Evolutionary conservation across 2,329 filamentous ascomycete species (phyloP).

Genomic region (Colletotrichum tanaceti): DNA sequence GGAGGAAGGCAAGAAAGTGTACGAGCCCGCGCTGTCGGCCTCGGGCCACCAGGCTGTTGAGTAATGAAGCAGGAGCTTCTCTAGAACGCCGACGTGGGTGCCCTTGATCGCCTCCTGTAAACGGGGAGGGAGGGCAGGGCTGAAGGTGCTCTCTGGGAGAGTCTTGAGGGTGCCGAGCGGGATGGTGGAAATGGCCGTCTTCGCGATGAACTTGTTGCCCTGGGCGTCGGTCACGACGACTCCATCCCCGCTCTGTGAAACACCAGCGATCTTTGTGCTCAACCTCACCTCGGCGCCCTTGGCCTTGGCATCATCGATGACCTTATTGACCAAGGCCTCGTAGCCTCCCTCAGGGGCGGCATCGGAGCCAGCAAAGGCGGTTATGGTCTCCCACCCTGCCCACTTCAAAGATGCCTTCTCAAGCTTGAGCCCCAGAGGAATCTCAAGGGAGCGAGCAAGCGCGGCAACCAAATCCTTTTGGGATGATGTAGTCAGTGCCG

Average conservation of each 20-base stretch:
- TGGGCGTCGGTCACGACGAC: slow-evolving; percentile 28
- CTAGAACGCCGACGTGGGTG: slow-evolving; percentile 35
- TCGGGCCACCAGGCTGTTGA: slow-evolving; percentile 37
- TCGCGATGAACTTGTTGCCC: slow-evolving; percentile 36
- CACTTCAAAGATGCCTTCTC: slow-evolving; percentile 38
- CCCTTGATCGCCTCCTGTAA: slow-evolving; percentile 32
- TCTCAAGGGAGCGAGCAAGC: slow-evolving; percentile 37
- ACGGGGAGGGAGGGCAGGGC: slow-evolving; percentile 26
- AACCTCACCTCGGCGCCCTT: slow-evolving; percentile 35
- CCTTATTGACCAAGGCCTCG: slow-evolving; percentile 29
- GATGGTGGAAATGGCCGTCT: slow-evolving; percentile 36
- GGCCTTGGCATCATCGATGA: slow-evolving; percentile 32
- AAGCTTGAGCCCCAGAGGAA: slow-evolving; percentile 36
- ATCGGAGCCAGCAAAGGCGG: slow-evolving; percentile 33
- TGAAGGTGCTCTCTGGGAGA: slow-evolving; percentile 35
- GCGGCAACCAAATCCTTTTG: slow-evolving; percentile 26
- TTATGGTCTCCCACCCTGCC: slow-evolving; percentile 33
- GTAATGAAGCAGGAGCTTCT: slow-evolving; percentile 38
- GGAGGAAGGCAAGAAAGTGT: slow-evolving; percentile 38
- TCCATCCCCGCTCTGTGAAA: slow-evolving; percentile 16
- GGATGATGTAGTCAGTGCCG: slow-evolving; percentile 5
- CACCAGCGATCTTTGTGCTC: slow-evolving; percentile 21
- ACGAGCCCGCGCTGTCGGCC: slow-evolving; percentile 32
- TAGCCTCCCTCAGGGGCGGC: slow-evolving; percentile 38
- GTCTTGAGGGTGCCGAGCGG: slow-evolving; percentile 35